phyloP scores from a whole-genome alignment of 176 grass and related monocot genomes.

The Avena eriantha region DNA sequence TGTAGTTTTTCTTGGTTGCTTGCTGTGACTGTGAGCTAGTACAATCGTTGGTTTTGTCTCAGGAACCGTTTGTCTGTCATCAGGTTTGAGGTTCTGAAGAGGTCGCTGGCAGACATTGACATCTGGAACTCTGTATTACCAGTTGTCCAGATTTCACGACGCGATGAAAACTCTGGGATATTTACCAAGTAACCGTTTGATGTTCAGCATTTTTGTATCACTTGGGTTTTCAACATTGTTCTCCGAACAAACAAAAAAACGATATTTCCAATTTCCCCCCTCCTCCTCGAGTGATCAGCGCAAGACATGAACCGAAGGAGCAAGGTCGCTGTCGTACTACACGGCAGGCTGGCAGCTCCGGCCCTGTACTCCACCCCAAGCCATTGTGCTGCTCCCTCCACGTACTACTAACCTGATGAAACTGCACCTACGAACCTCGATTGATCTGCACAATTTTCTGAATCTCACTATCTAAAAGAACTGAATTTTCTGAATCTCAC shows the following conservation, averaged over 20 bases:
- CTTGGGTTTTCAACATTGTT: too few relatives aligned
- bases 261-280: neutral
- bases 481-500: neutral
- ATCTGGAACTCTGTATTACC: too few relatives aligned
- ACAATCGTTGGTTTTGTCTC: too few relatives aligned
- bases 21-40: too few relatives aligned
- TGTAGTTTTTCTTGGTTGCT: too few relatives aligned
- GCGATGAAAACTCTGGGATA: too few relatives aligned
- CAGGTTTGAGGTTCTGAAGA: too few relatives aligned
- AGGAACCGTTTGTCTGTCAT: too few relatives aligned
- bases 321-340: conserved; percentile 44
- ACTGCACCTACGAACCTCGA: neutral
- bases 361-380: conserved; percentile 41
- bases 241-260: neutral
- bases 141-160: too few relatives aligned
- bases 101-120: too few relatives aligned
- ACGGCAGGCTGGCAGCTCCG: neutral
- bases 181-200: too few relatives aligned
- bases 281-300: neutral
- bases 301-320: neutral
- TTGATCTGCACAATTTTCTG: neutral
- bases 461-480: neutral
- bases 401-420: neutral
- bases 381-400: conserved; percentile 22
- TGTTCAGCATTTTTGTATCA: too few relatives aligned